Conservation (phyloP, 331 rosid genomes). For the Quercus lobata region DNA sequence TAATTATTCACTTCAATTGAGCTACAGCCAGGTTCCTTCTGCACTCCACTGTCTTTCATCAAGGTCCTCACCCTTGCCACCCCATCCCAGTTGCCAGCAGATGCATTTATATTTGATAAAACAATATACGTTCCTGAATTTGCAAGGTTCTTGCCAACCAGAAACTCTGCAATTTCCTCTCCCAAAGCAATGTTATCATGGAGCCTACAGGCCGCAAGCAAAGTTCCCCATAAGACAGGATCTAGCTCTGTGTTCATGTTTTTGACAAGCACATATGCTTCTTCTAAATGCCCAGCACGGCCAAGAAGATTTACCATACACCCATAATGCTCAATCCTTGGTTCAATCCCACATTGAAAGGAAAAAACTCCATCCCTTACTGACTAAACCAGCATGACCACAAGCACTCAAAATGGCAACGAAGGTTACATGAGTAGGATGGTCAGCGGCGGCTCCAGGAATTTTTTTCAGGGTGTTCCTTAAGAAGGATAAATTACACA, state of each 20-base stretch:
- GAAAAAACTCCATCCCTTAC: conserved; percentile 55
- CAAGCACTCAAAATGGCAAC: conserved; percentile 71
- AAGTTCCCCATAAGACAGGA: conserved; percentile 82
- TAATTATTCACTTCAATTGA: conserved; percentile 64
- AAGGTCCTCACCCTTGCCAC: conserved; percentile 70
- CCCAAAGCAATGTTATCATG: conserved; percentile 61
- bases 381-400: conserved; percentile 66
- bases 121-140: conserved; percentile 80
- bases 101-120: conserved; percentile 76
- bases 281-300: conserved; percentile 66
- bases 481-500: too few species aligned
- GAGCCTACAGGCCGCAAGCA: conserved; percentile 82
- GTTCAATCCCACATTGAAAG: conserved; percentile 45
- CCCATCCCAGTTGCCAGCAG: conserved; percentile 71
- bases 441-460: fast-evolving
- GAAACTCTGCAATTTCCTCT: conserved; percentile 68
- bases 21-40: conserved; percentile 92
- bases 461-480: too few species aligned
- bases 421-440: conserved; percentile 47
- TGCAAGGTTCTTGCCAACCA: conserved; percentile 54
- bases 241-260: conserved; percentile 60
- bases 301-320: conserved; percentile 87
- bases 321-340: conserved; percentile 77
- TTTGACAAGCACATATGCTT: conserved; percentile 68
- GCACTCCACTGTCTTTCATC: conserved; percentile 73